Evolutionary conservation across 306 rosid species (phyloP), one percentile per base, ranked within the genome.

Genomic region (Vigna radiata): DNA sequence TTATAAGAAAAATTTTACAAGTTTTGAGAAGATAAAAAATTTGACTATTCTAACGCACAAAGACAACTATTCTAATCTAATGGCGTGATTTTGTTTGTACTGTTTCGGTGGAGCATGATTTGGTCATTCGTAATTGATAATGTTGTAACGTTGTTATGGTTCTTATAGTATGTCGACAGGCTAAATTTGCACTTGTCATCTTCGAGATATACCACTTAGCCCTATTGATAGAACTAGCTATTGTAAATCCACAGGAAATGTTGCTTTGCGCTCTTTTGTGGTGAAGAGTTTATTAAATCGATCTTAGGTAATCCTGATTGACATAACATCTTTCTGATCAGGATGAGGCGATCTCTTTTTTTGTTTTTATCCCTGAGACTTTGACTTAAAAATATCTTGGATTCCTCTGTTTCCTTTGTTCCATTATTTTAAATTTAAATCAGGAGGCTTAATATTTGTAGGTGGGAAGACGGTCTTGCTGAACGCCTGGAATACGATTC

Each of bases 401-500:
- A 7, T 56, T 47, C 21, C 46, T 41, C 56, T 48, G 23, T 75
- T 43, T 75, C 52, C 56, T 23, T 70, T 70, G 31, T 60, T 50
- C 46, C 12, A 21, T 46, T 54, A 31, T 23, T 33, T 68, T n/a
- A 44, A 61, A 54, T 47, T 78, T 68, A 66, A 55, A 66, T 68
- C 72, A 59, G 47, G 71, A 49, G 46, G 31, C 43, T 33, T 27
- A 75, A 78, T 60, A 70, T 72, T 75, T 83, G 63, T 73, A 92
- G 98, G 87, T 95, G 98, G 98, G 98, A 95, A 82, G 91, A 88
- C 73, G 88, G 60, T 79, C 91, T 95, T 73, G 18, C 78, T 33
- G 81, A 88, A 79, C 21, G 39, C 13, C 58, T 92, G 47, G 86
- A 89, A 82, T 88, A 80, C 76, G 93, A 95, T 83, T 87, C 98